phyloP scores from a whole-genome alignment of 1,284 basidiomycete genomes.

The Bondarzewia mesenterica region DNA sequence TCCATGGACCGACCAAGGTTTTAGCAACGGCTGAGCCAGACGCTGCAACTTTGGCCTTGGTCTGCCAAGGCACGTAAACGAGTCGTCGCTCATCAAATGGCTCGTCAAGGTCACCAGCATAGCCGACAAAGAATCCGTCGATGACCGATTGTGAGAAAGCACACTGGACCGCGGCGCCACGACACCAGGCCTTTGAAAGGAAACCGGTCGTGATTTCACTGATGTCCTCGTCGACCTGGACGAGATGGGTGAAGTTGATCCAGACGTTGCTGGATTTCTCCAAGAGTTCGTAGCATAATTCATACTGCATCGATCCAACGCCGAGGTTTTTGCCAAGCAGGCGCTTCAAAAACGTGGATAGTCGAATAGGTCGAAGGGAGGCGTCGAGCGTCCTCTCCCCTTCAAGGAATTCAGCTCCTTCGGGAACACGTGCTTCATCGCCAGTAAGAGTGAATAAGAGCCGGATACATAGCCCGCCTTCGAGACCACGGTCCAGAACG shows the following conservation, averaged over 20 bases:
- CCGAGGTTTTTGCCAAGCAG: neutral
- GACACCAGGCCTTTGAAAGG: neutral
- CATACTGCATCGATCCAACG: neutral
- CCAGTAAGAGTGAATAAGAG: neutral
- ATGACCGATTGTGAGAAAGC: neutral
- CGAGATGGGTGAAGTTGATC: constrained; percentile 1
- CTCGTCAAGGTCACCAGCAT: neutral
- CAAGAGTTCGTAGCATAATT: neutral
- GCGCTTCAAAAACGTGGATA: neutral
- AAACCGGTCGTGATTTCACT: neutral
- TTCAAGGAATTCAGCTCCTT: neutral
- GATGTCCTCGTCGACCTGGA: neutral
- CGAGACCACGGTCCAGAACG: neutral
- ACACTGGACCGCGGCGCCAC: neutral
- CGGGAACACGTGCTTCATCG: neutral
- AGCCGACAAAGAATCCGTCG: neutral
- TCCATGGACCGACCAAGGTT: neutral
- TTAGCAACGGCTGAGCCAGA: neutral
- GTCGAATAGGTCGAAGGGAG: neutral
- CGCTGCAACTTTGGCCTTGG: neutral
- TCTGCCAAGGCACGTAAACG: neutral
- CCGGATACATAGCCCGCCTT: neutral
- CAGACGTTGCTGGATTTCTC: neutral
- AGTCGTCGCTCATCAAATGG: neutral
- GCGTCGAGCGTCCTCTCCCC: neutral